Conservation (phyloP, 148 eudicot genomes). For the Pouteria glomerata region DNA sequence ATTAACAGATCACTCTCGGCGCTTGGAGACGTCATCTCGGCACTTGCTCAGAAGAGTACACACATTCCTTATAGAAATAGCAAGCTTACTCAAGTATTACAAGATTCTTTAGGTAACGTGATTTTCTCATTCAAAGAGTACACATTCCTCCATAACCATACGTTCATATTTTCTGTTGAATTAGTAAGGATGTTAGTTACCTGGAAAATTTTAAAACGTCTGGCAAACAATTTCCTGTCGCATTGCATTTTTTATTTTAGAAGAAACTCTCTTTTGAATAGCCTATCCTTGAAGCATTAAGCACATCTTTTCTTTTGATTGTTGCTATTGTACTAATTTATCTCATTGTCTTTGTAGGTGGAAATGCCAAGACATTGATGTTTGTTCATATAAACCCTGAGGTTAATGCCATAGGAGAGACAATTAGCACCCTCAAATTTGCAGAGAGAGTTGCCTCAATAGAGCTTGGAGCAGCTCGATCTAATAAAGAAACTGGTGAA, state of each 20-base stretch:
- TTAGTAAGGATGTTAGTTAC: too few relatives aligned
- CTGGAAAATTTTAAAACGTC: too few relatives aligned
- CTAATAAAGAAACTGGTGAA: conserved; percentile 89
- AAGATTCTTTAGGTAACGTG: conserved; percentile 82
- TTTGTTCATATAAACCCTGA: conserved; percentile 96
- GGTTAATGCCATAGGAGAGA: conserved; percentile 70
- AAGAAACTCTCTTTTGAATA: background rate
- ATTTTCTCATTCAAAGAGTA: background rate
- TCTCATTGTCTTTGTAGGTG: conserved; percentile 47
- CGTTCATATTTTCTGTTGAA: too few relatives aligned
- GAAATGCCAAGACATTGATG: conserved; percentile 96
- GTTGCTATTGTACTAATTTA: conserved; percentile 1
- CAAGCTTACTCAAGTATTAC: conserved; percentile 97
- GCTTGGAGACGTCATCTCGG: conserved; percentile 92
- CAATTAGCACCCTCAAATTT: conserved; percentile 88
- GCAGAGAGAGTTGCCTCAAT: conserved; percentile 95
- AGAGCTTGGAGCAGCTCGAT: conserved; percentile 84
- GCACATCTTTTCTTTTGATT: background rate
- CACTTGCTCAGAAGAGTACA: conserved; percentile 90
- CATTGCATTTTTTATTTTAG: too few relatives aligned
- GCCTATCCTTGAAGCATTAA: background rate
- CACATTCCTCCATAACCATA: background rate
- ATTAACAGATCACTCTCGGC: conserved; percentile 92
- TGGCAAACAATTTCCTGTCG: too few relatives aligned
- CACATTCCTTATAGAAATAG: conserved; percentile 96